phyloP scores from a whole-genome alignment of 345 rosid genomes.

The Psidium friedrichsthalianum region DNA sequence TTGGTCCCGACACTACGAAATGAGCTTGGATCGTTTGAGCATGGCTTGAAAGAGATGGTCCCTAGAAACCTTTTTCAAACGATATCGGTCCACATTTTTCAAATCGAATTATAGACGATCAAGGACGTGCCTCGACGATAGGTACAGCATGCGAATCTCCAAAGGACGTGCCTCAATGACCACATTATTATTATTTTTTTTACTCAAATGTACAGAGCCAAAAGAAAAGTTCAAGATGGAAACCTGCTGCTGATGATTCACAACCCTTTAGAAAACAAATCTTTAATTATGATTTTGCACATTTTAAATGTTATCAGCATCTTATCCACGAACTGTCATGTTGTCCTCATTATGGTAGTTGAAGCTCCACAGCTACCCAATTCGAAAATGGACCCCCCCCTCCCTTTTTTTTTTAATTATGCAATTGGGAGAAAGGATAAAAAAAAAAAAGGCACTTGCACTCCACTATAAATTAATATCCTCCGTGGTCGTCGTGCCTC shows the following conservation, averaged over 20 bases:
- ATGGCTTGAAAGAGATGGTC: background rate
- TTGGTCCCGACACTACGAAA: background rate
- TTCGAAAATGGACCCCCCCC: background rate
- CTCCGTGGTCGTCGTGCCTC: background rate
- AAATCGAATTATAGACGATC: background rate
- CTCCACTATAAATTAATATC: background rate
- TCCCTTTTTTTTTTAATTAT: background rate
- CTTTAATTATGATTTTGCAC: background rate
- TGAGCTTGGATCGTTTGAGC: background rate
- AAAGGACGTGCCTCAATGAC: background rate
- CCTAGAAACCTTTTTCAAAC: background rate
- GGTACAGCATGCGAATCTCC: background rate
- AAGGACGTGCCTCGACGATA: background rate
- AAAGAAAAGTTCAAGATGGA: background rate
- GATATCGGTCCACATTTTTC: background rate
- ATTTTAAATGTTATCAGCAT: background rate
- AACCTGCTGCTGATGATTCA: background rate
- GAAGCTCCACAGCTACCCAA: background rate
- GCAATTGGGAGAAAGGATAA: background rate
- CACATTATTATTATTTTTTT: background rate
- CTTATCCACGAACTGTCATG: accelerated
- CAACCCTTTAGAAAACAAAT: background rate
- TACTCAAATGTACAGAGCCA: background rate
- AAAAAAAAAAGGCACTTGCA: background rate
- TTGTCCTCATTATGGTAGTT: background rate